phyloP scores from a whole-genome alignment of 345 rosid species.

The Excoecaria agallocha region DNA sequence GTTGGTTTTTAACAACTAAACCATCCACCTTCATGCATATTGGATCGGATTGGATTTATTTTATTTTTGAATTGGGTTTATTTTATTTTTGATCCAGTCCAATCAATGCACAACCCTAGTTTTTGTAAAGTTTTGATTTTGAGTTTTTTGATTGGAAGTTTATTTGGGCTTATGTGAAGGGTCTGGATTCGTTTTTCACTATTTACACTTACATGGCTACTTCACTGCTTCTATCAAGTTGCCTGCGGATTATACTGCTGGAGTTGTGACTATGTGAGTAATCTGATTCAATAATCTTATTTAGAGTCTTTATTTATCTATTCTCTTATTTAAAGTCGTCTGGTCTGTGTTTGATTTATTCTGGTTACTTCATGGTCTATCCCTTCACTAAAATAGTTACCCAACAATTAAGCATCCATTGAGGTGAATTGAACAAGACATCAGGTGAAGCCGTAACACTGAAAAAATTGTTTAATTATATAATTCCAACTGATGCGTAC shows the following conservation, averaged over 20 bases:
- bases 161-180: conserved; percentile 42
- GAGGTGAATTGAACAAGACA: neutral
- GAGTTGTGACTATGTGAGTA: conserved; percentile 93
- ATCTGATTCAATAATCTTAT: neutral
- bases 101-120: too few relatives aligned
- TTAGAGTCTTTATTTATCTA: too few relatives aligned
- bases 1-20: too few relatives aligned
- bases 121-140: conserved; percentile 4
- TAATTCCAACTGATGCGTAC: neutral
- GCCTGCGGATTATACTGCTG: conserved; percentile 97
- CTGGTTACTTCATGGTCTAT: neutral
- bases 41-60: too few relatives aligned
- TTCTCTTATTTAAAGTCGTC: neutral
- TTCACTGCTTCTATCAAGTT: conserved; percentile 90
- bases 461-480: neutral
- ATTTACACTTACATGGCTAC: conserved; percentile 86
- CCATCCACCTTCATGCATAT: too few relatives aligned
- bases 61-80: too few relatives aligned
- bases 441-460: neutral
- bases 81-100: too few relatives aligned
- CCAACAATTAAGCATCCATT: neutral
- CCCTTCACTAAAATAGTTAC: too few relatives aligned
- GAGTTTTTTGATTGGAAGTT: neutral
- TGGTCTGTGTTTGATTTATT: neutral
- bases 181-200: conserved; percentile 95